Evolutionary conservation across 2,329 filamentous ascomycete genomes (phyloP), one percentile per base, ranked within the genome.

Genomic region (Dothideomycetes sp.): DNA sequence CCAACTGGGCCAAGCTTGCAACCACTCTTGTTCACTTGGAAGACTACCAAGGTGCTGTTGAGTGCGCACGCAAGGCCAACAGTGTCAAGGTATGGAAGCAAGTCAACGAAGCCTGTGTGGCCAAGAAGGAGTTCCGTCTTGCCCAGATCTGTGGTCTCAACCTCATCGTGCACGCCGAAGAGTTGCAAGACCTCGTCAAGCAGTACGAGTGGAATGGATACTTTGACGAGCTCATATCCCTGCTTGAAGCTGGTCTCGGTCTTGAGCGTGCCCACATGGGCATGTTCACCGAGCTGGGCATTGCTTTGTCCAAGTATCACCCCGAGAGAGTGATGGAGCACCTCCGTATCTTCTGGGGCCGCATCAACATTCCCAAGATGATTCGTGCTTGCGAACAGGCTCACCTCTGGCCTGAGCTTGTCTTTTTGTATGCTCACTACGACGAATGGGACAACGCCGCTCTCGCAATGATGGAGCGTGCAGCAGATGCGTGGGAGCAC

Each of bases 21-120:
- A 96, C 91, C 9, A 98, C 91, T 9, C 76, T 96, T 45, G 91
- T 98, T n/a, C 87, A 96, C 61, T 78, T 98, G 5, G 83, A 81
- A 49, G 91, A 98, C 52, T 96, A 98, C 69, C 93, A 98, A 64
- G 86, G 86, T 52, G 91, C 91, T 34, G 91, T 98, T 31, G 91
- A 98, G 61, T 95, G 87, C 56, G 91, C 93, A 18, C 84, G 91
- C 60, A 96, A 98, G 69, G 91, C 91, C 53, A 98, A 96, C 72
- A 96, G 86, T 64, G 88, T 95, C 65, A 95, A 94, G 70, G 91
- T 98, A 38, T 98, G 91, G 91, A 94, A 91, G 66, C 85, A 98
- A 65, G 91, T 98, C 51, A 93, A 96, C 65, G 83, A 86, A 57
- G 91, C 89, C 16, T 98, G 91, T 58, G 84, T 98, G 49, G 78